Conservation (phyloP, 2,329 filamentous ascomycete species). For the Aspergillus sp. region DNA sequence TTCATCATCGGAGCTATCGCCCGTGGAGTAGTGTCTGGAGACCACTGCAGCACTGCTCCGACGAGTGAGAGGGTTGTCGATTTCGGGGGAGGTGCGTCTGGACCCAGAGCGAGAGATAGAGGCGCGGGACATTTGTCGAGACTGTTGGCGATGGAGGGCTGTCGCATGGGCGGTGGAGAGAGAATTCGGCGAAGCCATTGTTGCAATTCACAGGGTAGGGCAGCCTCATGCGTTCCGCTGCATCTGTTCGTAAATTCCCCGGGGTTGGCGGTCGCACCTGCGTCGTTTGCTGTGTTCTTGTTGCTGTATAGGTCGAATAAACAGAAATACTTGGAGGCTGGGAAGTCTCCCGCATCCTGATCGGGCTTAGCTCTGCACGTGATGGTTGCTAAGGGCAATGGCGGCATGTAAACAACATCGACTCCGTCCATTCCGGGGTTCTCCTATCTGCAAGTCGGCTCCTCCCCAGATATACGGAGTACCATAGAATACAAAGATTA, state of each 20-base stretch:
- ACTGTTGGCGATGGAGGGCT: conserved; percentile 35
- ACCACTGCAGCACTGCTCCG: conserved; percentile 22
- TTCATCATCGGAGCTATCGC: conserved; percentile 93
- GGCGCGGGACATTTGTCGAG: conserved; percentile 39
- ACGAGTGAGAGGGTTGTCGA: conserved; percentile 18
- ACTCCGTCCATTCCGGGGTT: too few species aligned
- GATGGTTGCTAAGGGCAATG: conserved; percentile 5
- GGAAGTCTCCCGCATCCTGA: conserved; percentile 1
- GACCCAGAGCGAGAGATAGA: conserved; percentile 35
- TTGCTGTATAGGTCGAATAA: conserved; percentile 10
- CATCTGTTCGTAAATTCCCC: conserved; percentile 14
- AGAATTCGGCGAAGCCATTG: conserved; percentile 40
- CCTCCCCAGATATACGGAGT: too few species aligned
- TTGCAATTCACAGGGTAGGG: conserved; percentile 17
- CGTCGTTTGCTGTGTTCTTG: conserved; percentile 14
- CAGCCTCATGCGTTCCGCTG: conserved; percentile 20
- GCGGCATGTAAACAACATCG: background rate
- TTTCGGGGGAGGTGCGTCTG: conserved; percentile 34
- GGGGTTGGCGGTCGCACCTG: conserved; percentile 8
- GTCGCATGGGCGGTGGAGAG: conserved; percentile 36
- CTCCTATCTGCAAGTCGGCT: background rate
- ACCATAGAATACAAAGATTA: too few species aligned
- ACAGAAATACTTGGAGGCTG: conserved; percentile 20
- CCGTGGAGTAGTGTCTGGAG: conserved; percentile 47
- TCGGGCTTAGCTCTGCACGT: background rate